Evolutionary conservation across 202 grass and related monocot species (phyloP).

Genomic region (Thinopyrum obtusiflorum): DNA sequence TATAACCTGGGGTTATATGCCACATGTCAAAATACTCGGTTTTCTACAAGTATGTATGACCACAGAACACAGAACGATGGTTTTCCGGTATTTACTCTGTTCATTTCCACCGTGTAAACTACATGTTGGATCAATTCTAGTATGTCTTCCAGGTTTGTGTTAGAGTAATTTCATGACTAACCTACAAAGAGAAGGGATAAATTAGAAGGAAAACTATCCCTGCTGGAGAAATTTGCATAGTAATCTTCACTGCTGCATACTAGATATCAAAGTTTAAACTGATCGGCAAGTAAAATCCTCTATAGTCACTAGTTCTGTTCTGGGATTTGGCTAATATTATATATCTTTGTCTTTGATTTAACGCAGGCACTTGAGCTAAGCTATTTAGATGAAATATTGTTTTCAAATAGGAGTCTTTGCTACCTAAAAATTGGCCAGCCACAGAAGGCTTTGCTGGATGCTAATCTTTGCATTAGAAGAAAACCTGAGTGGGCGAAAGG

Average conservation of each 20-base stretch:
- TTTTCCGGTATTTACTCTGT: background rate
- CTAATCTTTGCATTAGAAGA: background rate
- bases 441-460: constrained; percentile 16
- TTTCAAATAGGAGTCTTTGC: constrained; percentile 34
- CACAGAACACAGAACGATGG: background rate
- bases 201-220: background rate
- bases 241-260: background rate
- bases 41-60: background rate
- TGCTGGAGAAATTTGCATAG: background rate
- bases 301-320: background rate
- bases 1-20: background rate
- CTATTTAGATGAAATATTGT: background rate
- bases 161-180: background rate
- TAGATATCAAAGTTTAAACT: background rate
- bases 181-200: background rate
- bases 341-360: background rate
- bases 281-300: background rate
- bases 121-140: background rate
- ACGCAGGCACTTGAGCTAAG: constrained; percentile 24
- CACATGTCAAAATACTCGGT: background rate
- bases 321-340: background rate
- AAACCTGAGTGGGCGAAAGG: constrained; percentile 29
- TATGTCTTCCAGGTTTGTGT: background rate
- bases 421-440: constrained; percentile 18
- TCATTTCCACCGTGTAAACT: background rate